These are phyloP conservation scores for Cadophora sp. DNA, from an alignment of 2,329 filamentous ascomycete species.

Conservation along the genomic window DNA sequence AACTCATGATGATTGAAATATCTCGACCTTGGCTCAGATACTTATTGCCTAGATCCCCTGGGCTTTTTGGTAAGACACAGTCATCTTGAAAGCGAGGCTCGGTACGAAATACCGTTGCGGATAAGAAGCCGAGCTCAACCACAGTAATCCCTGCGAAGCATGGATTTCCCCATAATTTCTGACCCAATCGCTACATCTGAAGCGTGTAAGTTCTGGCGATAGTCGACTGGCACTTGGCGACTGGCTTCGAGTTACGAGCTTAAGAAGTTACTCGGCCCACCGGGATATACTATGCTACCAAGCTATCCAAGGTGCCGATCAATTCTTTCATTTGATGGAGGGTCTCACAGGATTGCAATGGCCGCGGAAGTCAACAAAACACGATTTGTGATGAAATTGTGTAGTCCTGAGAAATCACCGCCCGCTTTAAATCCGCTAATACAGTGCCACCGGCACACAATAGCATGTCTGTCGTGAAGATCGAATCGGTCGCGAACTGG, in stretches of 20 bases:
- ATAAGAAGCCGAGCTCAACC: neutral
- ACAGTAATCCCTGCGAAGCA: neutral
- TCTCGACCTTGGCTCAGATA: neutral
- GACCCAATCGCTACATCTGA: neutral
- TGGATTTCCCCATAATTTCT: neutral
- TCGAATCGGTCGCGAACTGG: no score
- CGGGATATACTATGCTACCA: neutral
- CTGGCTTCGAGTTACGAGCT: neutral
- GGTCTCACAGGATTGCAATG: no score
- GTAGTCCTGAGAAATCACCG: no score
- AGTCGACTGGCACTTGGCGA: neutral
- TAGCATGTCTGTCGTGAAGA: no score
- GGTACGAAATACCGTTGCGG: neutral
- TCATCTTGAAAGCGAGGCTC: neutral
- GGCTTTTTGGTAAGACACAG: neutral
- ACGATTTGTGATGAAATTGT: no score
- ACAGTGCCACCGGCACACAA: no score
- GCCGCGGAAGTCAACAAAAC: no score
- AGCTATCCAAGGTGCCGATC: neutral
- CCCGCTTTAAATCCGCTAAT: no score
- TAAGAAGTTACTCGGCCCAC: no score
- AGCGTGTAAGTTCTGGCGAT: neutral
- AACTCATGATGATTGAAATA: neutral
- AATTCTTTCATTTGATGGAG: no score
- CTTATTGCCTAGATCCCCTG: neutral